Percentiles rank a stretch among this genome's conserved stretches.
Conservation (phyloP, 768 basidiomycete genomes). For the Mycena galopus region DNA sequence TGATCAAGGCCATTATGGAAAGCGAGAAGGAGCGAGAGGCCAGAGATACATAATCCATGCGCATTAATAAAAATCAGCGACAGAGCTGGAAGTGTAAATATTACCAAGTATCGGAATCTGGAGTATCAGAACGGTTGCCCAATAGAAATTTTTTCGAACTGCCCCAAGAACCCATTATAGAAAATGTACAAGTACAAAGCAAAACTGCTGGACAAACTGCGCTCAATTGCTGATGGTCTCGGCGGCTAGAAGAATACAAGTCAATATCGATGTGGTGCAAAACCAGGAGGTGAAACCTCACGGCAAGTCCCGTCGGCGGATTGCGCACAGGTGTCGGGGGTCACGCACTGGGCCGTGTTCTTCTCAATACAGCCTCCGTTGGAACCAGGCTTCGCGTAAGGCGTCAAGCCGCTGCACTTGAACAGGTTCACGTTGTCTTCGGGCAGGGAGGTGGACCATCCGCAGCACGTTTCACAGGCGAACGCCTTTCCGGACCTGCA, state of each 20-base stretch:
- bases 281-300: too few species aligned
- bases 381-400: conserved; percentile 9
- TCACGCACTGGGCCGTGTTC: not conserved
- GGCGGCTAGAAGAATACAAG: too few species aligned
- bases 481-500: conserved; percentile 7
- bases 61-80: too few species aligned
- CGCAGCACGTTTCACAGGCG: conserved; percentile 26
- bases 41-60: not conserved
- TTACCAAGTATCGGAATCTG: too few species aligned
- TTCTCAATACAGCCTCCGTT: conserved; percentile 6
- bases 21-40: conserved; percentile 50
- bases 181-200: too few species aligned
- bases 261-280: too few species aligned
- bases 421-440: not conserved
- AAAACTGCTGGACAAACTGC: too few species aligned
- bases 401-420: conserved; percentile 24
- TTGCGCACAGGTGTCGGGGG: conserved; percentile 19
- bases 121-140: too few species aligned
- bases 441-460: conserved; percentile 14
- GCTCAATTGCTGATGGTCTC: too few species aligned
- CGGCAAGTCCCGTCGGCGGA: conserved; percentile 13
- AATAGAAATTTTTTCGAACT: too few species aligned
- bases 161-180: too few species aligned
- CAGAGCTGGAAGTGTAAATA: too few species aligned
- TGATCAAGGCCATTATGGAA: conserved; percentile 90